Evolutionary conservation across 2,329 filamentous ascomycete genomes (phyloP).

Genomic region (Xylaria digitata): DNA sequence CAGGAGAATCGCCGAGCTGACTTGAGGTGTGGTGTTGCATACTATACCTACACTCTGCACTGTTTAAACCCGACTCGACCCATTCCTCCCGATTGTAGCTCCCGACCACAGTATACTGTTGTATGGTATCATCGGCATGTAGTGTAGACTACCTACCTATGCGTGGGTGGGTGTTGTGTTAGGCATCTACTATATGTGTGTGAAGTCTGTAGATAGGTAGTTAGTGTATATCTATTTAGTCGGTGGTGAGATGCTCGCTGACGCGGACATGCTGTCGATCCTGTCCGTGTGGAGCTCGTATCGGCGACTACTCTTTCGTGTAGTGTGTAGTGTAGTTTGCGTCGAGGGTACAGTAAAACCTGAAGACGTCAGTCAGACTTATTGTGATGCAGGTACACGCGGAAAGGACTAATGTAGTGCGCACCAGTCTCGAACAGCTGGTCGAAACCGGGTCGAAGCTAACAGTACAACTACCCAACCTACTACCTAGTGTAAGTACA

Average conservation of each 20-base stretch:
- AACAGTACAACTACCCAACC: not conserved
- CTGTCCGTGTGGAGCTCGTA: slow-evolving; percentile 26
- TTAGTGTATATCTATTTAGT: slow-evolving; percentile 13
- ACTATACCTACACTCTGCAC: not conserved
- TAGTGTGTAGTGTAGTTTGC: not conserved
- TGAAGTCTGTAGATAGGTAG: not conserved
- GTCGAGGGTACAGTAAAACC: too few species aligned
- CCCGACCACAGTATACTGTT: not conserved
- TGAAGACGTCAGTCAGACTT: slow-evolving; percentile 23
- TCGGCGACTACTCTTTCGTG: slow-evolving; percentile 13
- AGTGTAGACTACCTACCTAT: not conserved
- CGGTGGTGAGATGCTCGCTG: slow-evolving; percentile 8
- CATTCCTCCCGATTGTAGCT: too few species aligned
- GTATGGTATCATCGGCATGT: not conserved
- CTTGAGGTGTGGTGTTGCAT: slow-evolving; percentile 5
- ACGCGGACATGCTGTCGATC: slow-evolving; percentile 28
- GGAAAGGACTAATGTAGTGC: slow-evolving; percentile 4
- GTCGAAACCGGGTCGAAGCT: not conserved
- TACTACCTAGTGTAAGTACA: not conserved
- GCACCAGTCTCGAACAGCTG: slow-evolving; percentile 17
- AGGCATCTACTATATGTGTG: too few species aligned
- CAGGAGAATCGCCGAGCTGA: slow-evolving; percentile 15
- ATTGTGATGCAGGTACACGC: slow-evolving; percentile 37
- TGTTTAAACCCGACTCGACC: not conserved
- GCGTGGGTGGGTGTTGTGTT: too few species aligned